Evolutionary conservation across 2,329 filamentous ascomycete species (phyloP), one percentile per base, ranked within the genome.

Genomic region (Aspergillus glaucus): DNA sequence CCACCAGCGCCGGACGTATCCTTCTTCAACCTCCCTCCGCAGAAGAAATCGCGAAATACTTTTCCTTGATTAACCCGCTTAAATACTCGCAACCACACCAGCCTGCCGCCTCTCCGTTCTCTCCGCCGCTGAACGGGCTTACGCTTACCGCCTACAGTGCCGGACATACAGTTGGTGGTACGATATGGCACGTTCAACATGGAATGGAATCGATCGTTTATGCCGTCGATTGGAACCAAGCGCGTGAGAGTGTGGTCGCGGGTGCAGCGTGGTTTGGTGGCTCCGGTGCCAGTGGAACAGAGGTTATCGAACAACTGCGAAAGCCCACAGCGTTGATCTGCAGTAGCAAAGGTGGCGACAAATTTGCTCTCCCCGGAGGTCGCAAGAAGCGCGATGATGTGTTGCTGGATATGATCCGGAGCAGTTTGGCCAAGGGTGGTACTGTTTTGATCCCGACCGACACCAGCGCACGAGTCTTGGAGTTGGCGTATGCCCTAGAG

Each of bases 181-280:
- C 93, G 21, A 95, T 98, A 74, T 98, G 93, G 93, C 92, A 97
- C 62, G 91, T 98, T 55, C 92, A 97, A 62, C 90, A 97, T 73
- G 90, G 91, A 0, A 79, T 96, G 64, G 93, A 98, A 67, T 96
- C 91, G 1, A 92, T 98, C 39, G 91, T 98, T 1, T 97, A 98
- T 62, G 92, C 93, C 0, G 88, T 96, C 15, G 92, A 97, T 63
- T 98, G 93, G 93, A 96, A 96, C 60, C 91, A 96, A 70, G 89
- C 87, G n/a, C 83, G 89, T 58, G 93, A 98, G 66, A 95, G 95
- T 70, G 90, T 97, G 14, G 84, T 95, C 51, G 85, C 92, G 0
- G 92, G 92, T 54, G 93, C 93, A 19, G 90, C 92, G 22, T 97
- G 93, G 89, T 78, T 98, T 39, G 89, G 88, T 42, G 88, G 88